Evolutionary conservation across 257 asterid species (phyloP), one percentile per base, ranked within the genome.

Genomic region (Solanum virginianum): DNA sequence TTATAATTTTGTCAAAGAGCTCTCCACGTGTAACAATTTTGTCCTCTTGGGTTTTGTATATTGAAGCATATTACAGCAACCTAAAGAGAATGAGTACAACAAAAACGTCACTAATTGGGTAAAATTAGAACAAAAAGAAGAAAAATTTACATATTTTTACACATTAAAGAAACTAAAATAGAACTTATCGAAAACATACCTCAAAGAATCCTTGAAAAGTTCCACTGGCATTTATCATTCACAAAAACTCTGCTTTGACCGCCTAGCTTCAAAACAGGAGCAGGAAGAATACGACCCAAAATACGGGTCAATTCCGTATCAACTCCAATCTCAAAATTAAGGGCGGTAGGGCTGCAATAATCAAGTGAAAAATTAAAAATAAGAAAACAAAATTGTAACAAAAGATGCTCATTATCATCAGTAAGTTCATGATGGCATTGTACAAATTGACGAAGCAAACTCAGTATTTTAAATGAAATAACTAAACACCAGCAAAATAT

Each of bases 1-100:
- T 91, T 89, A 94, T 98, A 85, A 96, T 94, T 91, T 96, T 93
- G 92, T 96, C 98, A 15, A 96, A 96, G 85, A 96, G 99, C 92
- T 96, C 99, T 88, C 99, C 98, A 29, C 99, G 98, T 5, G 98
- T 91, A 80, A 93, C 92, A 32, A 88, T n/a, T n/a, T n/a, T n/a
- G n/a, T n/a, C n/a, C n/a, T n/a, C n/a, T n/a, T n/a, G n/a, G n/a
- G n/a, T n/a, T n/a, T n/a, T n/a, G n/a, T n/a, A n/a, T n/a, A n/a
- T n/a, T n/a, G n/a, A n/a, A n/a, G n/a, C n/a, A n/a, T n/a, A n/a
- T n/a, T n/a, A n/a, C n/a, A n/a, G n/a, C n/a, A n/a, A n/a, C n/a
- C n/a, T n/a, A n/a, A n/a, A n/a, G n/a, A n/a, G n/a, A n/a, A n/a
- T n/a, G n/a, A n/a, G n/a, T n/a, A n/a, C n/a, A n/a, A n/a, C n/a